Evolutionary conservation across 257 asterid species (phyloP).

Genomic region (Cinchona pubescens): DNA sequence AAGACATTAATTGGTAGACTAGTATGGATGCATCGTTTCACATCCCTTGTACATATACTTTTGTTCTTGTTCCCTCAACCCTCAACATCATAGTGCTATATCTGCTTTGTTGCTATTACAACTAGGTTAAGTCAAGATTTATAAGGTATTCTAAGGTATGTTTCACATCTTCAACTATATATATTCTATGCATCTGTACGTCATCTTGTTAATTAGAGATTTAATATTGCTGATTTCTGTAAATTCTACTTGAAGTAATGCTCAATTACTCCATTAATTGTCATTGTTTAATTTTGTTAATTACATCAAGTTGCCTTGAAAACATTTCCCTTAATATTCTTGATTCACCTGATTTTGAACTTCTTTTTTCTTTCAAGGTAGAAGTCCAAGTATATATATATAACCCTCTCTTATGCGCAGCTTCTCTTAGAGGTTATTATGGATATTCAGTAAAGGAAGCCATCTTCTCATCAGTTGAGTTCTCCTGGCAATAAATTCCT

Average conservation of each 20-base stretch:
- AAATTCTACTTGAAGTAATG: too few relatives aligned
- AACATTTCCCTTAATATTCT: neutral
- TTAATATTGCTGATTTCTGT: neutral
- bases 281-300: too few relatives aligned
- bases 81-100: neutral
- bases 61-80: neutral
- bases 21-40: neutral
- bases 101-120: neutral
- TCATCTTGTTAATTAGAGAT: neutral
- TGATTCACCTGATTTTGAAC: neutral
- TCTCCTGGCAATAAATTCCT: neutral
- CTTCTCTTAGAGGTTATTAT: neutral
- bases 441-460: neutral
- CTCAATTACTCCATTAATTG: too few relatives aligned
- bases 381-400: neutral
- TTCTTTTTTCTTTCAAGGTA: neutral
- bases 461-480: neutral
- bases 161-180: neutral
- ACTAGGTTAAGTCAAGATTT: neutral
- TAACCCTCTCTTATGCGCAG: neutral
- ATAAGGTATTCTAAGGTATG: neutral
- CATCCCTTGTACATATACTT: neutral
- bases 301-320: neutral
- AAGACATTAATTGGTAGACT: neutral
- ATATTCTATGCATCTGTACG: neutral